Conservation (phyloP, 495 filamentous ascomycete genomes). For the Neurospora sp. region DNA sequence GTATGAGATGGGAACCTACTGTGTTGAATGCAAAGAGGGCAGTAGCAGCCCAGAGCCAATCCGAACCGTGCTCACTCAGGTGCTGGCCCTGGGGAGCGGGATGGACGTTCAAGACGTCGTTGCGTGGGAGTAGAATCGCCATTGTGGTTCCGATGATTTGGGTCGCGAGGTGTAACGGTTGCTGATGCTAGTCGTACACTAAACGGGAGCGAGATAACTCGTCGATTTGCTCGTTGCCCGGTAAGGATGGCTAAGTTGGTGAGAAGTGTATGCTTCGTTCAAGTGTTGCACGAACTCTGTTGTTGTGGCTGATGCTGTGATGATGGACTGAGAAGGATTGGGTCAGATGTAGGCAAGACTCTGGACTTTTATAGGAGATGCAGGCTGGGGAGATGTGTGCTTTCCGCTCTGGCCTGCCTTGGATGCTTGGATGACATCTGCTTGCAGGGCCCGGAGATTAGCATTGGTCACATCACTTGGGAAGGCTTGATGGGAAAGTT, state of each 20-base stretch:
- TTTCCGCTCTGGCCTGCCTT: not conserved
- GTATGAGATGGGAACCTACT: conserved; percentile 10
- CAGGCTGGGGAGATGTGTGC: not conserved
- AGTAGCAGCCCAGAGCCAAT: conserved; percentile 38
- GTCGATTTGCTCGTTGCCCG: not conserved
- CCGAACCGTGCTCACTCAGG: conserved; percentile 33
- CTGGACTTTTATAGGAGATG: not conserved
- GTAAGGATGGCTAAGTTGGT: not conserved
- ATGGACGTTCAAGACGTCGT: conserved; percentile 36
- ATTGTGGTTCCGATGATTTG: conserved; percentile 1
- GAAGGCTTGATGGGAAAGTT: conserved; percentile 1
- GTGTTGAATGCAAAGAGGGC: conserved; percentile 33
- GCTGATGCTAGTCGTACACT: not conserved
- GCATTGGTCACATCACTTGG: not conserved
- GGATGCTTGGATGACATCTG: not conserved
- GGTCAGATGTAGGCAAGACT: not conserved
- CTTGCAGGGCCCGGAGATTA: not conserved
- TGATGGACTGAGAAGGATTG: not conserved
- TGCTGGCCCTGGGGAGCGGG: conserved; percentile 27
- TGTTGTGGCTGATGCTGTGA: not conserved
- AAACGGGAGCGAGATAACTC: not conserved
- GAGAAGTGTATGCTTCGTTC: not conserved
- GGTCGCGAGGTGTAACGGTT: not conserved
- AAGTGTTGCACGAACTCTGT: not conserved
- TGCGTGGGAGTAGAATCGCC: conserved; percentile 16